These are phyloP conservation scores for Cucurbita ficifolia DNA, from an alignment of 306 rosid genomes.

Conservation along the genomic window DNA sequence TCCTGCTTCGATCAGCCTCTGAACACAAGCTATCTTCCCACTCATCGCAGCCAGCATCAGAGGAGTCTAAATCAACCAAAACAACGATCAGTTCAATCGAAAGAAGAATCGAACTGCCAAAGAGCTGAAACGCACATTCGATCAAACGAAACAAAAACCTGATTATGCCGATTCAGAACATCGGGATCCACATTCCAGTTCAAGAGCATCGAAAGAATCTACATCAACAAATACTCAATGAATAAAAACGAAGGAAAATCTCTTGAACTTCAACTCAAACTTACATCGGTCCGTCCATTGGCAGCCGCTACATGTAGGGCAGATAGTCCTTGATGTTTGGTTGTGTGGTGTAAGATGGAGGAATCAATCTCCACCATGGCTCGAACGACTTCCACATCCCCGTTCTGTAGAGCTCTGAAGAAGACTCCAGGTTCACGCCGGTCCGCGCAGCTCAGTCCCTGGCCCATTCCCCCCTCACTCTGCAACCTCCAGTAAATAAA, in stretches of 20 bases:
- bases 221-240: constrained; percentile 10
- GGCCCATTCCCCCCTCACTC: constrained; percentile 52
- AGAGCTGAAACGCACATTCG: background rate
- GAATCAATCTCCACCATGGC: constrained; percentile 33
- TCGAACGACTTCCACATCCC: constrained; percentile 39
- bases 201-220: constrained; percentile 66
- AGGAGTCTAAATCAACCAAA: constrained; percentile 40
- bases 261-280: background rate
- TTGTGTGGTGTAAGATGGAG: constrained; percentile 21
- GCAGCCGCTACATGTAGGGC: constrained; percentile 63
- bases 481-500: background rate
- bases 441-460: constrained; percentile 44
- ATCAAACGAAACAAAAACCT: constrained; percentile 20
- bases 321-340: constrained; percentile 27
- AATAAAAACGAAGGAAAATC: background rate
- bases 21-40: constrained; percentile 49
- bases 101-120: background rate
- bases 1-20: constrained; percentile 61
- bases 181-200: constrained; percentile 40
- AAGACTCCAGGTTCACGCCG: constrained; percentile 23
- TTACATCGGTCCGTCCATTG: constrained; percentile 66
- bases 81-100: background rate
- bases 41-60: constrained; percentile 77
- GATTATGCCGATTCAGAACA: constrained; percentile 50
- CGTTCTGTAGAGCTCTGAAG: constrained; percentile 40